Conservation (phyloP, 257 asterid genomes). For the Perilla frutescens region DNA sequence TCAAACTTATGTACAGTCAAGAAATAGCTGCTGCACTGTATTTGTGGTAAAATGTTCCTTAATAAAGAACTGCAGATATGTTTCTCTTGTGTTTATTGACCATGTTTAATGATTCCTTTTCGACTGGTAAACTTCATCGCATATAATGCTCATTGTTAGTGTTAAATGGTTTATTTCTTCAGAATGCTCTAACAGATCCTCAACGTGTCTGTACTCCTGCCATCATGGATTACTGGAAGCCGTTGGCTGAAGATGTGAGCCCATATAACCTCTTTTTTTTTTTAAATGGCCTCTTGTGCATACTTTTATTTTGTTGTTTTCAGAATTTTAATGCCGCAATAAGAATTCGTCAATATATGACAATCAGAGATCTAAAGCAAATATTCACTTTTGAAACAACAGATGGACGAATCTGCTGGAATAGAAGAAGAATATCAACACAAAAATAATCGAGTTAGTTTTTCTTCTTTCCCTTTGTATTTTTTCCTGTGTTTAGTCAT, state of each 20-base stretch:
- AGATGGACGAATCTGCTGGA: slow-evolving; percentile 98
- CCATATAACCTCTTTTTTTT: slow-evolving; percentile 28
- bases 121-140: slow-evolving; percentile 1
- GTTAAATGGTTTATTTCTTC: slow-evolving; percentile 40
- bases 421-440: slow-evolving; percentile 97
- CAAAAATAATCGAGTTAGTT: slow-evolving; percentile 81
- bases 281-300: slow-evolving; percentile 24
- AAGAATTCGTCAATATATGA: slow-evolving; percentile 8
- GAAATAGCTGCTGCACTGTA: too few species aligned
- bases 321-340: slow-evolving; percentile 7
- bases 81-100: too few species aligned
- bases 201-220: slow-evolving; percentile 82
- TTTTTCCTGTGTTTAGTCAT: slow-evolving; percentile 5
- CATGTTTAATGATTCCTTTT: too few species aligned
- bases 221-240: slow-evolving; percentile 92
- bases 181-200: slow-evolving; percentile 93
- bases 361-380: slow-evolving; percentile 26
- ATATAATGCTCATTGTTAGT: slow-evolving; percentile 13
- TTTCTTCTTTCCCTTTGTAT: slow-evolving; percentile 33
- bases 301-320: slow-evolving; percentile 26
- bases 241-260: slow-evolving; percentile 96
- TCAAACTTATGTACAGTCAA: too few species aligned
- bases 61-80: too few species aligned
- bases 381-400: slow-evolving; percentile 40
- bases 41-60: too few species aligned